Conservation (phyloP, 2,329 filamentous ascomycete species). For the Zymoseptoria ardabiliae region DNA sequence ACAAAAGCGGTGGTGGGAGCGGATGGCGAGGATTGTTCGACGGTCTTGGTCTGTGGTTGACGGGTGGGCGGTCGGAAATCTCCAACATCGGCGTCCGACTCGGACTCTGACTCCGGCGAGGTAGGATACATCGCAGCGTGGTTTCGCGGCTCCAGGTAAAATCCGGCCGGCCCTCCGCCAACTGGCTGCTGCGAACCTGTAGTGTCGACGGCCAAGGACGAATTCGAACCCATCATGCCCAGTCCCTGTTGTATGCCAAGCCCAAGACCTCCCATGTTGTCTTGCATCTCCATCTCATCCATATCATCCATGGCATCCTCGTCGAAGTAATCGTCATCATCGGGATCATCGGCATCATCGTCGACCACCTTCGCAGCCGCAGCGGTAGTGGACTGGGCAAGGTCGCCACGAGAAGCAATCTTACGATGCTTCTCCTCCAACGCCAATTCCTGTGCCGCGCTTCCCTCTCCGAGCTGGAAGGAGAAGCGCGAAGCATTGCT, state of each 20-base stretch:
- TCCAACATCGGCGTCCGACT: slow-evolving; percentile 33
- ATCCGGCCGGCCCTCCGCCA: neutral
- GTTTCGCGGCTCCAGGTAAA: neutral
- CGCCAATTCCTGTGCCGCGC: slow-evolving; percentile 55
- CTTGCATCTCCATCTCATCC: slow-evolving; percentile 38
- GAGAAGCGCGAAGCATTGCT: slow-evolving; percentile 75
- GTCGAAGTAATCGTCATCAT: slow-evolving; percentile 33
- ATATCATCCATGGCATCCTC: slow-evolving; percentile 39
- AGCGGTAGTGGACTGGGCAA: slow-evolving; percentile 6
- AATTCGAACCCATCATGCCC: neutral
- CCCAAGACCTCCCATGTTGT: neutral
- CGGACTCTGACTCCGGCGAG: neutral
- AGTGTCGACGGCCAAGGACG: neutral
- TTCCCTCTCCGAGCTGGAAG: slow-evolving; percentile 69
- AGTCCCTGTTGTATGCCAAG: neutral
- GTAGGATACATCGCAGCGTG: neutral
- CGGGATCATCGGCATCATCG: slow-evolving; percentile 25
- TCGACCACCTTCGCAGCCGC: slow-evolving; percentile 10
- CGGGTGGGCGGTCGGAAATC: neutral
- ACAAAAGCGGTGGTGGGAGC: neutral
- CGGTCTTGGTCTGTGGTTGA: neutral
- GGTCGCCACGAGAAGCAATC: slow-evolving; percentile 10
- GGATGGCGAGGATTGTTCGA: neutral
- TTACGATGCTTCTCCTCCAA: slow-evolving; percentile 60
- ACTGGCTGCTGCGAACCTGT: neutral